phyloP scores from a whole-genome alignment of 768 basidiomycete species.

The Glaciozyma antarctica region DNA sequence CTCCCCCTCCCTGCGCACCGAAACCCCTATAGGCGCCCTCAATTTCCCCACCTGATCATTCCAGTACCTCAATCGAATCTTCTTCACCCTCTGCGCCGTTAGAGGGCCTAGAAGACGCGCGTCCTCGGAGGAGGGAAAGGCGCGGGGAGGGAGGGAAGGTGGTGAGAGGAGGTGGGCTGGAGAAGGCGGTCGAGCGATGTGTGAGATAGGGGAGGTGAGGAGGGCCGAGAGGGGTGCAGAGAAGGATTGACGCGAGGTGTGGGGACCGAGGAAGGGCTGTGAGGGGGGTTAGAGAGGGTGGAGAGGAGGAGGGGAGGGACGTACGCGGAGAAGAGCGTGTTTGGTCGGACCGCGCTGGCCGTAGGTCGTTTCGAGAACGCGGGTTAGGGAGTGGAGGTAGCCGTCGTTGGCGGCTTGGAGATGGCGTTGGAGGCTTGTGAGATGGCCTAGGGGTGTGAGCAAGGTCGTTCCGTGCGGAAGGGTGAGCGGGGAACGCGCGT shows the following conservation, averaged over 20 bases:
- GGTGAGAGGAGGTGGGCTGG: slow-evolving; percentile 15
- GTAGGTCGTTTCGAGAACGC: slow-evolving; percentile 19
- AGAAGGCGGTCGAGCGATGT: slow-evolving; percentile 14
- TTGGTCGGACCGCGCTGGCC: slow-evolving; percentile 10
- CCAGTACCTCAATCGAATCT: slow-evolving; percentile 18
- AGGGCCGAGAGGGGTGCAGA: slow-evolving; percentile 18
- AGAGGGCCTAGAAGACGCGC: slow-evolving; percentile 29
- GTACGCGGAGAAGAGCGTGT: slow-evolving; percentile 10
- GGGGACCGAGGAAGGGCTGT: slow-evolving; percentile 11
- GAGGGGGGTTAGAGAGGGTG: background rate
- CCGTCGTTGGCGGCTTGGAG: slow-evolving; percentile 30
- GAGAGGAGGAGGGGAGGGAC: background rate
- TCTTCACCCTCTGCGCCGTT: slow-evolving; percentile 5
- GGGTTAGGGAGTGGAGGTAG: slow-evolving; percentile 13
- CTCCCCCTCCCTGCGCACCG: background rate
- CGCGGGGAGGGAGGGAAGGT: slow-evolving; percentile 22
- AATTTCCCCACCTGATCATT: slow-evolving; percentile 22
- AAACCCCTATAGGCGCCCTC: slow-evolving; percentile 11
- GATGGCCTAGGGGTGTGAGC: background rate
- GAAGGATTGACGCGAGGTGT: slow-evolving; percentile 1
- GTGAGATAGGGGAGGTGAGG: slow-evolving; percentile 14
- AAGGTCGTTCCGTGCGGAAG: background rate
- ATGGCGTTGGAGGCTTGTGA: slow-evolving; percentile 17
- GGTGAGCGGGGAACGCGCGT: background rate
- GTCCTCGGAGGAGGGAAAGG: slow-evolving; percentile 26